Base-by-base conservation (phyloP, 352 stramenopile genomes). In the Globisporangium emineosum region DNA sequence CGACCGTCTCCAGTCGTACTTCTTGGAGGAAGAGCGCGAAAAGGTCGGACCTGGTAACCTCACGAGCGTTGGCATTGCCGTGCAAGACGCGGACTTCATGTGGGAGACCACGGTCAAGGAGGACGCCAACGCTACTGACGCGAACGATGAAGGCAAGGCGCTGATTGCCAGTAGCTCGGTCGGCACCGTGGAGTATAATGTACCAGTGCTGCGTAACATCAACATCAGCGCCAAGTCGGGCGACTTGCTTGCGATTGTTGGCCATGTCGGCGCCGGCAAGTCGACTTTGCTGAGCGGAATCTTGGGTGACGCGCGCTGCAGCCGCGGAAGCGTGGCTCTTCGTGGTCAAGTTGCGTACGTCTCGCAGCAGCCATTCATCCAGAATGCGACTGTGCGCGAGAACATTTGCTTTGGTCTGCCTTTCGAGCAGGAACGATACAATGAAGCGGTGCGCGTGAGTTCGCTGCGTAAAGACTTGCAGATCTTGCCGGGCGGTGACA, bases 401-500 rank as follows among this genome's bases (percentile, higher is more conserved):
- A 86, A 86, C 58, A 80, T 86, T 57, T 68, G 62, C 37, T 86
- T 86, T 47, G 77, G 71, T 8, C 47, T 72, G 21, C 62, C 77
- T 8, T 78, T 83, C 13, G 75, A 86, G 27, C 30, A 68, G 1
- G 53, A 56, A 29, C 66, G 67, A 9, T 87, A 87, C 61, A 66
- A 73, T 7, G 68, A 78, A 51, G 73, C 73, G 0, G 57, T 95
- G 63, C 71, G 79, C 43, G 83, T 93, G 42, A 76, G 96, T 47
- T 71, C 71, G 35, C 76, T 98, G 25, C 70, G 76, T 19, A 85
- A 93, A 55, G 97, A 99, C 66, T 67, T 99, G 29, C 72, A 75
- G 45, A 83, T 98, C 45, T 72, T 99, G 32, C 87, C 94, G 5
- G 84, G 84, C 29, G 97, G 97, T 19, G 97, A 99, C 72, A 62